Base-by-base conservation (phyloP, 106 monocot species). In the Agapanthus africanus region DNA sequence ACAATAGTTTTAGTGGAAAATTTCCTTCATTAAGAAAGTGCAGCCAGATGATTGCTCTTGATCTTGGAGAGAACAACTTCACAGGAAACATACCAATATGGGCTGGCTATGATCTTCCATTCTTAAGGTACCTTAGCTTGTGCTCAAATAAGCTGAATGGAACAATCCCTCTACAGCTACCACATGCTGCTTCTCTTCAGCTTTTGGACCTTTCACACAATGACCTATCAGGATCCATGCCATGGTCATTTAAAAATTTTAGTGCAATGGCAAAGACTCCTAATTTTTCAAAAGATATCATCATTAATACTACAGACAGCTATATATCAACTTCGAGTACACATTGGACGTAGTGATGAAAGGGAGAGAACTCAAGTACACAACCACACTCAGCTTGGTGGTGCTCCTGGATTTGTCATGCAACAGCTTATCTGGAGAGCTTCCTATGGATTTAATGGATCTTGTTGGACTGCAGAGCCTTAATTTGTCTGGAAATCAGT, bases 121-220 rank as follows among this genome's bases (percentile, higher is more conserved):
- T 11, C 10, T 32, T 84, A 30, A 44, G 18, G 37, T 44, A 74
- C 8, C 59, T 80, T 0, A 18, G 42, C 3, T 41, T 84, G 7
- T 28, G 70, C 13, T 66, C 64, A 11, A 84, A 80, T 60, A 66
- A 46, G 65, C 70, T 84, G 34, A 61, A 22, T 28, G 83, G 79
- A 0, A 33, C 26, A 34, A 72, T 83, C 34, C 79, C 83, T 54
- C 31, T 25, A 3, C 22, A 73, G 39, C 40, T 78, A 31, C 49
- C 54, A 30, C 13, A 2, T 23, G 40, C 74, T 26, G 21, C 11
- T 59, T 18, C 10, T 10, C 79, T 83, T 64, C 79, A 76, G 38
- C 61, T 79, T 1, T n/a, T 79, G n/a, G 83, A 83, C 40, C 39
- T 83, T 35, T 40, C 83, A 7, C 19, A 75, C 26, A 83, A 83